Base-by-base conservation (phyloP, 2,329 filamentous ascomycete genomes). In the Furcasterigmium furcatum region DNA sequence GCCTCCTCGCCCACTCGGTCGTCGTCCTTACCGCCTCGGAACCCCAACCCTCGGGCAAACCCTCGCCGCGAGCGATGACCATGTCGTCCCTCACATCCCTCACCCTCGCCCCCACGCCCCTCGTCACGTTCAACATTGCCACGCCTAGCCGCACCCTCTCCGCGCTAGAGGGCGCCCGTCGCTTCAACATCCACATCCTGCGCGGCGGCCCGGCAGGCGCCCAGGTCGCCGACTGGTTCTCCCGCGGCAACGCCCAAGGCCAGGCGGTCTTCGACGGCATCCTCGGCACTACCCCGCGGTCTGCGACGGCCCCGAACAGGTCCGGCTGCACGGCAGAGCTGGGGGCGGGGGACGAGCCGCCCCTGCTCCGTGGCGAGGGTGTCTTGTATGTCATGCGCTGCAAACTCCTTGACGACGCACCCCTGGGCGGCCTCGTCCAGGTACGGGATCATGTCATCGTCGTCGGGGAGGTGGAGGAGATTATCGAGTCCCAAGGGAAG, bases 51-150 rank as follows among this genome's bases (percentile, higher is more conserved):
- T 16, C 43, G 22, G 14, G 42, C 9, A 10, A 32, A 7, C 47
- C 21, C 14, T 19, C 60, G 48, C 57, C 71, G 6, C 68, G 72
- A 25, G 79, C 72, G 40, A 78, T 82, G 71, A 82, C 79, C 25
- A 77, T 81, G 67, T 82, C 79, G 7, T 81, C 77, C 3, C 74
- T 83, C 50, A 78, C 78, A 3, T 80, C 77, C 0, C 61, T 83
- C 21, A 71, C 74, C 14, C 66, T 82, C 16, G 52, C 57, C n/a
- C 77, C 78, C 0, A 67, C 62, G 21, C 77, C 78, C 1, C 63
- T 77, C 10, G 61, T 83, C 7, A 74, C 72, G 1, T 82, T 83
- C 66, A 82, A 82, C 62, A 68, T 82, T 41, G 70, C 71, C 20
- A 68, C 73, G 22, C 79, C 79, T 18, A 80, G 76, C 57, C 71